Base-by-base conservation (phyloP, 108 stramenopile species). In the Cylindrotheca fusiformis region DNA sequence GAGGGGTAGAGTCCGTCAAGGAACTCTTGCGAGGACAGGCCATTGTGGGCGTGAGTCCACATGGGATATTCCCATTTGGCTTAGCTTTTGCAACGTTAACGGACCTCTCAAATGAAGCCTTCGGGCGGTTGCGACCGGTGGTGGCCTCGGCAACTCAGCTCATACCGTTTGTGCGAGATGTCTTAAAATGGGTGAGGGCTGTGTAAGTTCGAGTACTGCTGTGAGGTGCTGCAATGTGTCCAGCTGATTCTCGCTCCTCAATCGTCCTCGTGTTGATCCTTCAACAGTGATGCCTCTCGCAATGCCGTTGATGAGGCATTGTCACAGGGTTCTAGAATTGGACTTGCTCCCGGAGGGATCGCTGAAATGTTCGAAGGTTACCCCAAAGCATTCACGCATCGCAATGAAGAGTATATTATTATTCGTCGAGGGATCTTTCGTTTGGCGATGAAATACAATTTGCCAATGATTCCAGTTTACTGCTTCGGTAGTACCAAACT, bases 331-430 rank as follows among this genome's bases (percentile, higher is more conserved):
- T 52, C 51, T 47, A 55, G 63, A 41, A 50, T 97, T 19, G 87
- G 84, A 0, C 58, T 96, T 17, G 83, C 87, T 4, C 92, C 92
- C 2, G 96, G 96, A 21, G 96, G 96, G 0, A 97, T 97, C 60
- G 91, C 90, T 21, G 96, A 97, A 76, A 97, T 97, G 82, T 94
- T 95, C 63, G 87, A 91, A 65, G 85, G 88, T 1, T 94, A 78
- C 62, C 93, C 93, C 4, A 88, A 88, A 71, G 67, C 66, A 29
- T 68, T 67, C 0, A 83, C 76, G 10, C 80, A 85, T 55, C 86
- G 76, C 1, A 74, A 87, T 36, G 87, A 94, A 55, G 96, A 97
- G 67, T 91, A 83, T 49, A 82, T 86, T 25, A 83, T 96, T 45
- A 57, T 94, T 17, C 77, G 89, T 14, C 89, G 85, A 32, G 96